These are phyloP conservation scores for Daldinia eschscholtzii DNA, from an alignment of 2,329 filamentous ascomycete genomes.

Conservation along the genomic window DNA sequence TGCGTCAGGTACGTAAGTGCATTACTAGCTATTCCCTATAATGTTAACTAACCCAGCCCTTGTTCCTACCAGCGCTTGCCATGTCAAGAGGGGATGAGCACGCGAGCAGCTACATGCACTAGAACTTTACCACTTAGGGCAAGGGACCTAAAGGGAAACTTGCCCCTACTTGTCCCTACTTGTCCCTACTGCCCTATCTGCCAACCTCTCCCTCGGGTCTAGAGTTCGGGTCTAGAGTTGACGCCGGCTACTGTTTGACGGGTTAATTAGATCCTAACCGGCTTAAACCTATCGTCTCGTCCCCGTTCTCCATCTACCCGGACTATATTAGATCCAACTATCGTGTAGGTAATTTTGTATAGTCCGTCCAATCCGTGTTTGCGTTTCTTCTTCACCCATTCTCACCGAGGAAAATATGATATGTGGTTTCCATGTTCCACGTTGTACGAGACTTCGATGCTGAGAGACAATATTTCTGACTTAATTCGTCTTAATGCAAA, in stretches of 20 bases:
- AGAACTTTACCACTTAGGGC: constrained; percentile 9
- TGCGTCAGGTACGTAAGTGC: not conserved
- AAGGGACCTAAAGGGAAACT: constrained; percentile 6
- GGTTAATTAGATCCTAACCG: constrained; percentile 3
- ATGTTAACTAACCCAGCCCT: not conserved
- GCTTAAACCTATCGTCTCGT: not conserved
- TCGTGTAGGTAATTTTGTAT: not conserved
- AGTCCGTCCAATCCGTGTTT: not conserved
- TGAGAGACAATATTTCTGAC: not conserved
- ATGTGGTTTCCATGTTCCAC: not conserved
- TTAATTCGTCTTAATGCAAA: not conserved
- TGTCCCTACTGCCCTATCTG: not conserved
- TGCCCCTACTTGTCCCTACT: too few species aligned
- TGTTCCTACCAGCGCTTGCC: not conserved
- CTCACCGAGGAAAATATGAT: not conserved
- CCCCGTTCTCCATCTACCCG: not conserved
- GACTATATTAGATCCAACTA: not conserved
- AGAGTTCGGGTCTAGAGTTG: constrained; percentile 18
- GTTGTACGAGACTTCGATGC: not conserved
- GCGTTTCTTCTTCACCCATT: not conserved
- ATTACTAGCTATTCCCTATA: not conserved
- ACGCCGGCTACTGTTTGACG: constrained; percentile 9
- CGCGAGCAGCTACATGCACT: constrained; percentile 17
- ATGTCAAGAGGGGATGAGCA: constrained; percentile 9
- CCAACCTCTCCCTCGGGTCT: constrained; percentile 10